Conservation (phyloP, 2,329 filamentous ascomycete genomes). For the Cadophora sp. region DNA sequence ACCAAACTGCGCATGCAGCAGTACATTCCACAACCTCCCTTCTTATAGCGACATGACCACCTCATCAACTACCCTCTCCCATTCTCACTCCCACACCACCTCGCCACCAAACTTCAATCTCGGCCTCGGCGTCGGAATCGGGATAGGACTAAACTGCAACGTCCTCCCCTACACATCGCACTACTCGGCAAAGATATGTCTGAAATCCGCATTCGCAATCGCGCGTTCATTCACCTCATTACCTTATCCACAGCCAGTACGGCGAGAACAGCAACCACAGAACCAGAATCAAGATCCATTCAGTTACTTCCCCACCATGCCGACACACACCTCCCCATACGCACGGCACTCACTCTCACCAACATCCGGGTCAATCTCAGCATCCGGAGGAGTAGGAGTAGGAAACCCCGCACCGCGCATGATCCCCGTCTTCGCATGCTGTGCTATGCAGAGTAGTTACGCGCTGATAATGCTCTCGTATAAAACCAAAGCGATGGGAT, state of each 20-base stretch:
- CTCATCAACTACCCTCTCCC: conserved; percentile 13
- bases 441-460: conserved; percentile 47
- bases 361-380: neutral
- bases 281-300: conserved; percentile 9
- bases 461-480: conserved; percentile 45
- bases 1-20: conserved; percentile 32
- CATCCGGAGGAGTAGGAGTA: no score
- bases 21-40: conserved; percentile 31
- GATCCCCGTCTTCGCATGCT: conserved; percentile 47
- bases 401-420: conserved; percentile 36
- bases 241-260: conserved; percentile 49
- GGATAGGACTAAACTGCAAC: conserved; percentile 21
- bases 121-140: neutral
- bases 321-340: conserved; percentile 4
- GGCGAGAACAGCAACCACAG: neutral
- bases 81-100: neutral
- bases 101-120: neutral
- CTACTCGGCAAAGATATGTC: conserved; percentile 56
- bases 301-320: conserved; percentile 20
- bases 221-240: conserved; percentile 53
- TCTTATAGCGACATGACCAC: conserved; percentile 16
- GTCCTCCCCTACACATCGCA: conserved; percentile 54
- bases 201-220: conserved; percentile 57
- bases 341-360: neutral
- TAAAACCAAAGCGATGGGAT: conserved; percentile 36